Evolutionary conservation across 768 basidiomycete species (phyloP), one percentile per base, ranked within the genome.

Genomic region (Favolaschia claudopus): DNA sequence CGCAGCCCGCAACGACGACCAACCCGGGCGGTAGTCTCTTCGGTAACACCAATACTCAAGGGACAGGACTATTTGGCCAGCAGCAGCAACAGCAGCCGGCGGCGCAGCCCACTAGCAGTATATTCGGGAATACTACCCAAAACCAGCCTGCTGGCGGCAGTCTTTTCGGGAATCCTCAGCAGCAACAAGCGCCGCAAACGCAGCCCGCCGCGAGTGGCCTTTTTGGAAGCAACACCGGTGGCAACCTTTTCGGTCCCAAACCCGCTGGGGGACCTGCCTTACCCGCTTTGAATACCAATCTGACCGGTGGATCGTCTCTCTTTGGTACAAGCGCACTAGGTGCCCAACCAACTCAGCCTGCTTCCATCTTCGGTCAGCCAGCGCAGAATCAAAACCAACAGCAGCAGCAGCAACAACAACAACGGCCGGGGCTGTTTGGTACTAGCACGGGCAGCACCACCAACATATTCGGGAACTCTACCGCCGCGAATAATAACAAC

Each of bases 331-430:
- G 60, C 42, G 58, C 62, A 20, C 52, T 69, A 3, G 65, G 67
- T 10, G 71, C 73, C 44, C 67, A 67, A 32, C 70, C 70, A 43
- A 48, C 70, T 54, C 78, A 72, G 40, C 67, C 69, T 39, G 58
- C 69, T 66, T 50, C 64, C 64, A 59, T 56, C 67, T 82, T 72
- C 70, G 74, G 44, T 59, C 76, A 62, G 67, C 72, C 64, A 25
- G 67, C 63, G 24, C 73, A 70, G 37, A 69, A 62, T 46, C 71
- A 71, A 52, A 66, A 62, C 44, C 69, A 70, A 42, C 70, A 65
- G 42, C 70, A 66, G 14, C 64, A 62, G n/a, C 62, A n/a, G n/a
- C 69, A 70, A 42, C 70, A 65, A 39, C 70, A 66, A 14, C 64
- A 62, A 17, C 62, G 45, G 7, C 63, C 72, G n/a, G 66, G 64